Conservation (phyloP, 2,329 filamentous ascomycete species). For the Scedosporium apiospermum region DNA sequence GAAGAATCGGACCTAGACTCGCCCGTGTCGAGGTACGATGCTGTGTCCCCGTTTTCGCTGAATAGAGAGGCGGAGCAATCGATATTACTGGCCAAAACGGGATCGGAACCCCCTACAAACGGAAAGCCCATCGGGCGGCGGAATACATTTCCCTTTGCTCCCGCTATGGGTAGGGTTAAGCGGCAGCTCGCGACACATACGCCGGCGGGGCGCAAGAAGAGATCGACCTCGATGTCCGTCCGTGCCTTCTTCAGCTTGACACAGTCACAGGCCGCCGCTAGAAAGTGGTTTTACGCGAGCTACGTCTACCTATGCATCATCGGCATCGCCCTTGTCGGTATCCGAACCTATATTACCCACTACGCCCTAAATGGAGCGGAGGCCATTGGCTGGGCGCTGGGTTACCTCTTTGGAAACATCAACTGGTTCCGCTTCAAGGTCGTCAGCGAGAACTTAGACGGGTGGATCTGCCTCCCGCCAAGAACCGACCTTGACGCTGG, state of each 20-base stretch:
- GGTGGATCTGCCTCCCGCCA: conserved; percentile 66
- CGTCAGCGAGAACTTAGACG: conserved; percentile 55
- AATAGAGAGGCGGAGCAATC: background rate
- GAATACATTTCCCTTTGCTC: conserved; percentile 43
- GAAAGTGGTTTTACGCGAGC: conserved; percentile 76
- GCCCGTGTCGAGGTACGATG: background rate
- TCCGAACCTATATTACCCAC: conserved; percentile 59
- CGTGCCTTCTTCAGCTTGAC: conserved; percentile 75
- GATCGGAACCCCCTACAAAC: conserved; percentile 12
- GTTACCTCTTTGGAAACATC: conserved; percentile 79
- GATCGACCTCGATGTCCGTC: conserved; percentile 52
- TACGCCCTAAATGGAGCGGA: conserved; percentile 64
- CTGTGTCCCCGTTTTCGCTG: background rate
- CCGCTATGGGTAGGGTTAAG: conserved; percentile 23
- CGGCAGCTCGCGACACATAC: conserved; percentile 32
- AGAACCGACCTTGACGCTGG: conserved; percentile 17
- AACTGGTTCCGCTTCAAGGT: conserved; percentile 63
- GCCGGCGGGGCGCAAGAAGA: conserved; percentile 55
- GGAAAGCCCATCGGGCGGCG: conserved; percentile 21
- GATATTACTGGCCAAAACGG: background rate
- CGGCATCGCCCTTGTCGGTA: conserved; percentile 56
- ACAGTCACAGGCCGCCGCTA: conserved; percentile 60
- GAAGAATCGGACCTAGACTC: conserved; percentile 1
- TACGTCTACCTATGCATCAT: conserved; percentile 66
- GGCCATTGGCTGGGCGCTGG: conserved; percentile 84